Base-by-base conservation (phyloP, 306 rosid genomes). In the Aeschynomene evenia region DNA sequence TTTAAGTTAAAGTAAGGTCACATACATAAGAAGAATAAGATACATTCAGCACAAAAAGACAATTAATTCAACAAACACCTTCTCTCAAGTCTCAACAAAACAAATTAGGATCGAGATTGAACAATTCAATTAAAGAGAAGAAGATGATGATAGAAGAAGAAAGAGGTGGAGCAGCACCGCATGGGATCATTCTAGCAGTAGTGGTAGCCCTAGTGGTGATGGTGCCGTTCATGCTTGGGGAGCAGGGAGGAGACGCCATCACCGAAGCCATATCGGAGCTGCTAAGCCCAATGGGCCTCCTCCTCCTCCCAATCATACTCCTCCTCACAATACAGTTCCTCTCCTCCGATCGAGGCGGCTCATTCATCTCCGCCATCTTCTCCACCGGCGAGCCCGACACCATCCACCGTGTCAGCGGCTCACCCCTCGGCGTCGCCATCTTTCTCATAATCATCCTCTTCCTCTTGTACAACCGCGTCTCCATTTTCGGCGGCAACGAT, bases 281-380 rank as follows among this genome's bases (percentile, higher is more conserved):
- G 0, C 76, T 94, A 0, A 94, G 92, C 60, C 97, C 97, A 0
- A 11, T 94, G 0, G 97, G 97, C 3, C 89, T 91, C 1, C 95
- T 94, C 40, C 91, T 94, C 21, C 89, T 94, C 18, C 97, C 97
- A 28, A 79, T 94, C 14, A 4, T 86, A 9, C 99, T 94, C 79
- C 97, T 94, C 7, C 91, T 94, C 75, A 63, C 78, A 19, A 94
- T 91, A 13, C 99, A 94, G 75, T 86, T 91, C 68, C 96, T 94
- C 77, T 94, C 99, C 49, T 90, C 98, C 14, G 91, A 87, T 15
- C 86, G n/a, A n/a, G n/a, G 92, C 1, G 97, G 95, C 39, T 90
- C 99, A 0, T 81, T 91, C 79, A 2, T 94, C 83, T 78, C 88
- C 14, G 7, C 81, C 56, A 53, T 94, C 4, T 94, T 88, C 76